Evolutionary conservation across 495 filamentous ascomycete species (phyloP).

Genomic region (Trichoderma gamsii): DNA sequence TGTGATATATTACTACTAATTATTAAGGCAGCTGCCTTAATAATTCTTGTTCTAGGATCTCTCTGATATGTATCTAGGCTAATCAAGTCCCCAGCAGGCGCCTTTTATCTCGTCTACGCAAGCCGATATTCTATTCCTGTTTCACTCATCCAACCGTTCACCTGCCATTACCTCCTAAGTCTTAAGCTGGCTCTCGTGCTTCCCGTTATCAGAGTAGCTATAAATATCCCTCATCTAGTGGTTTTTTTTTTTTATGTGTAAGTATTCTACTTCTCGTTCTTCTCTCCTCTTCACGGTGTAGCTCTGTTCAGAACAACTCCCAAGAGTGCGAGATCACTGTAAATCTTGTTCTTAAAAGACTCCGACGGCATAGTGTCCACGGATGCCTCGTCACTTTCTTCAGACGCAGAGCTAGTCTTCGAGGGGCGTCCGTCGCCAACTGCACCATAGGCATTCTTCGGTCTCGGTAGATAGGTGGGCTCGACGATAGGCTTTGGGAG

Average conservation of each 20-base stretch:
- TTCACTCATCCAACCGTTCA: constrained; percentile 3
- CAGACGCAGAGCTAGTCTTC: not conserved
- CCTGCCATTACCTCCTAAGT: not conserved
- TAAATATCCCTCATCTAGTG: not conserved
- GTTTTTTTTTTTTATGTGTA: not conserved
- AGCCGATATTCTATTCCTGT: not conserved
- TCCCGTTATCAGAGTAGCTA: not conserved
- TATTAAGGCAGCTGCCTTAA: not conserved
- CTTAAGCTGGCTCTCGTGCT: not conserved
- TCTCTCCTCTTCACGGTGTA: not conserved
- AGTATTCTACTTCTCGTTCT: not conserved
- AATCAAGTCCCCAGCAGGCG: not conserved
- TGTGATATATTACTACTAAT: not conserved
- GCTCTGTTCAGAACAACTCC: not conserved
- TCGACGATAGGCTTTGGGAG: not conserved
- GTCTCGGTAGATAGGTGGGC: not conserved
- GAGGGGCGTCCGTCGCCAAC: constrained; percentile 9
- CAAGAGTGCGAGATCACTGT: not conserved
- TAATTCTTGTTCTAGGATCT: not conserved
- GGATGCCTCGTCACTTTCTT: not conserved
- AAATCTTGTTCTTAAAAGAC: not conserved
- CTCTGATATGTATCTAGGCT: not conserved
- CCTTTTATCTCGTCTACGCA: not conserved
- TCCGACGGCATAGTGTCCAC: not conserved
- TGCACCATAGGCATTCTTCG: not conserved